Conservation (phyloP, 345 rosid species). For the Salix brachista region DNA sequence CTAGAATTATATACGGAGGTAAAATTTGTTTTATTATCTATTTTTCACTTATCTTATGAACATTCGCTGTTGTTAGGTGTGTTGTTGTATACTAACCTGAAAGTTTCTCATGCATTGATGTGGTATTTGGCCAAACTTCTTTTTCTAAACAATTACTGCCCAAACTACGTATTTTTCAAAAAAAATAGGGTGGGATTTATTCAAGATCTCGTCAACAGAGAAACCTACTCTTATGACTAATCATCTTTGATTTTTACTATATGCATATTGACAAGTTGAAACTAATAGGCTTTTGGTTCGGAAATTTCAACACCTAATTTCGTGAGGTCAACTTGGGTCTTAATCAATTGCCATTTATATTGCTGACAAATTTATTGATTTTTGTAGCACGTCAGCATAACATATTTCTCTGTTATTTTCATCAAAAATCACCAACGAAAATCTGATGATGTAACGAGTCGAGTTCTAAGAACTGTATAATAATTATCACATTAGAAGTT, state of each 20-base stretch:
- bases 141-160: neutral
- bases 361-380: too few species aligned
- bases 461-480: too few species aligned
- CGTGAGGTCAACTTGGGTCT: neutral
- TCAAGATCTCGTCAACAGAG: neutral
- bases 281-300: neutral
- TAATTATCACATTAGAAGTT: too few species aligned
- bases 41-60: neutral
- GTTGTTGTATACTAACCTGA: neutral
- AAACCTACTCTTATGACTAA: neutral
- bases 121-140: neutral
- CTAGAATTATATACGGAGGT: slow-evolving; percentile 80
- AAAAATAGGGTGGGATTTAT: neutral
- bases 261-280: neutral
- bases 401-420: too few species aligned
- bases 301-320: neutral
- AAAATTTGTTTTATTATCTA: neutral
- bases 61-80: neutral
- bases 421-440: too few species aligned
- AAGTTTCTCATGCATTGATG: neutral
- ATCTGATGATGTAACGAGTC: too few species aligned
- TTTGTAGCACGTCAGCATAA: too few species aligned
- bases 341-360: too few species aligned
- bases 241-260: neutral
- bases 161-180: neutral